Conservation (phyloP, 177 flowering plant genomes). For the Vitis hybrid region DNA sequence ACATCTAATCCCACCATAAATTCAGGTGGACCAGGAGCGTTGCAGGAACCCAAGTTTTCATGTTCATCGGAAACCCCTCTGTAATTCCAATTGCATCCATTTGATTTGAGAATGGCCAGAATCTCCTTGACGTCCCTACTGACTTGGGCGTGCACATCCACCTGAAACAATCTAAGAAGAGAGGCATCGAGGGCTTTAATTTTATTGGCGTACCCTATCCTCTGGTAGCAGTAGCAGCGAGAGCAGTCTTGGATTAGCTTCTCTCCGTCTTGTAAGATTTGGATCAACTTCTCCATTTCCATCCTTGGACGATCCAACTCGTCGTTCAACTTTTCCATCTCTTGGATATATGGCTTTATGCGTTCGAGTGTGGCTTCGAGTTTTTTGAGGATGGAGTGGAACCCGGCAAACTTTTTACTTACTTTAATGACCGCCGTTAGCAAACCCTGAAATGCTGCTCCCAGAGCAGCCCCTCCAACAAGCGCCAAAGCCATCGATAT, state of each 20-base stretch:
- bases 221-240: background rate
- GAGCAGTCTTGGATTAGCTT: constrained; percentile 1
- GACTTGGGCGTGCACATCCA: background rate
- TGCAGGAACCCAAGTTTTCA: background rate
- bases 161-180: background rate
- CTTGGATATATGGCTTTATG: background rate
- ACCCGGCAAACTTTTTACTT: background rate
- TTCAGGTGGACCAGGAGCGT: background rate
- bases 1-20: constrained; percentile 14
- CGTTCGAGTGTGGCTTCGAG: background rate
- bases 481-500: background rate
- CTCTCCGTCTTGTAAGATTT: background rate
- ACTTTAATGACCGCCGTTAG: background rate
- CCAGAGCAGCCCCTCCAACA: constrained; percentile 12
- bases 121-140: too few species aligned
- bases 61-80: background rate
- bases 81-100: background rate
- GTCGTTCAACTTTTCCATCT: background rate
- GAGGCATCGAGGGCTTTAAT: background rate
- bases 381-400: constrained; percentile 1
- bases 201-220: background rate
- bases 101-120: too few species aligned
- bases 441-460: background rate
- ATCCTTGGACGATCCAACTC: background rate
- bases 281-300: background rate